These are phyloP conservation scores for Trametes polyzona DNA, from an alignment of 1,284 basidiomycete species.

Conservation along the genomic window DNA sequence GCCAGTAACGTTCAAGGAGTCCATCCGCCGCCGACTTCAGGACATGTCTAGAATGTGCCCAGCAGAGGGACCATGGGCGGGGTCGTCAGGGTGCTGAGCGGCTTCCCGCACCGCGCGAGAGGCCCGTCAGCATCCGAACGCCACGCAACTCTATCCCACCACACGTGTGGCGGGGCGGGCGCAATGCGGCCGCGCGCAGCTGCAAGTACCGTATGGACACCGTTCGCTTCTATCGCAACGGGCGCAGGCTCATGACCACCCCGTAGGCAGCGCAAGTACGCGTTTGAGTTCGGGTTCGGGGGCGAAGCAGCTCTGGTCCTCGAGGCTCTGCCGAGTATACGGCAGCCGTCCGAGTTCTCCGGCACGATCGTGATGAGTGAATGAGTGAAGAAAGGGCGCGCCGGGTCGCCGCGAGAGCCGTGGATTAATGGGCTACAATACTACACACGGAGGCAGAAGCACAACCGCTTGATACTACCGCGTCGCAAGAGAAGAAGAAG, in stretches of 20 bases:
- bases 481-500: not conserved
- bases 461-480: not conserved
- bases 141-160: conserved; percentile 1
- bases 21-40: too few species aligned
- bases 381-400: not conserved
- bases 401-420: not conserved
- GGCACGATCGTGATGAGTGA: not conserved
- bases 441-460: not conserved
- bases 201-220: not conserved
- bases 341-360: not conserved
- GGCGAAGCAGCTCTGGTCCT: not conserved
- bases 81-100: not conserved
- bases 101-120: not conserved
- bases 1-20: too few species aligned
- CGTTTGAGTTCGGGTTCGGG: too few species aligned
- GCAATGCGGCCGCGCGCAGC: too few species aligned
- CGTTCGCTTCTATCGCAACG: not conserved
- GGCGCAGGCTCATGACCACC: not conserved
- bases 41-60: not conserved
- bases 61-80: not conserved
- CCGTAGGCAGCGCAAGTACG: too few species aligned
- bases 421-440: not conserved
- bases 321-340: not conserved
- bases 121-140: not conserved
- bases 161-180: not conserved